A percentile compares a stretch with the other conserved stretches of the same genome.
Conservation (phyloP, 2,329 filamentous ascomycete species). For the Trichoderma aggressivum region DNA sequence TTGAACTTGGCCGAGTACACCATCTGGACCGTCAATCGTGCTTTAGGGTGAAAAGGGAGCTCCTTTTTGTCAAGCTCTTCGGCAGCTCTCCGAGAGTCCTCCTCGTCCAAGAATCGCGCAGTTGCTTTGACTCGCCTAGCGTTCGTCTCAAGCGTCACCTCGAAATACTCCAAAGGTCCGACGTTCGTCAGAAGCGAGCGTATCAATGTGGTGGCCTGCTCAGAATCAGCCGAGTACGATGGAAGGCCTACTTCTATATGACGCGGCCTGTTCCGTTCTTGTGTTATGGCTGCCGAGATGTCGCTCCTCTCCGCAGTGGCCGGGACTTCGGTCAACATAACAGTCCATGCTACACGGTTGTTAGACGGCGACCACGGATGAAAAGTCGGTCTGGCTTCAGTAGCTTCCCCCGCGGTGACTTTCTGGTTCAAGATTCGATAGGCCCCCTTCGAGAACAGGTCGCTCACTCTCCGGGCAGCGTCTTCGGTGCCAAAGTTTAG, state of each 20-base stretch:
- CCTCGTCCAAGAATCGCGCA: slow-evolving; percentile 38
- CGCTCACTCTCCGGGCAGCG: not conserved
- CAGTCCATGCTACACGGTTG: not conserved
- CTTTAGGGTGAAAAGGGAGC: slow-evolving; percentile 30
- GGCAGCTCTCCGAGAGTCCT: slow-evolving; percentile 32
- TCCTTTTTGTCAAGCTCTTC: slow-evolving; percentile 22
- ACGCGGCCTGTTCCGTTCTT: not conserved
- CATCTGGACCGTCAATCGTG: slow-evolving; percentile 35
- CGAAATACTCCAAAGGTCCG: slow-evolving; percentile 36
- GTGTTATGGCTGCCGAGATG: not conserved
- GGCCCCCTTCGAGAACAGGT: not conserved
- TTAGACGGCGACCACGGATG: not conserved
- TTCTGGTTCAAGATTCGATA: not conserved
- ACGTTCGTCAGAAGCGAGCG: slow-evolving; percentile 30
- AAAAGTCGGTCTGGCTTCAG: not conserved
- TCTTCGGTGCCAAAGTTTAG: slow-evolving; percentile 28
- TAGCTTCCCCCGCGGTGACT: slow-evolving; percentile 19
- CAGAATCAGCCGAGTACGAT: slow-evolving; percentile 19
- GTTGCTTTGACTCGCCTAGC: slow-evolving; percentile 39
- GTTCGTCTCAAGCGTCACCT: slow-evolving; percentile 22
- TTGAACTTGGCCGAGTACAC: slow-evolving; percentile 40
- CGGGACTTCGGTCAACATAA: slow-evolving; percentile 1
- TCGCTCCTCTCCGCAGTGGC: not conserved
- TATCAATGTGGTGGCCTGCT: slow-evolving; percentile 24
- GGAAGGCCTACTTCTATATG: not conserved